A percentile compares a stretch with the other conserved stretches of the same genome.
Conservation (phyloP, 78 protist species). For the Emiliania huxleyi region DNA sequence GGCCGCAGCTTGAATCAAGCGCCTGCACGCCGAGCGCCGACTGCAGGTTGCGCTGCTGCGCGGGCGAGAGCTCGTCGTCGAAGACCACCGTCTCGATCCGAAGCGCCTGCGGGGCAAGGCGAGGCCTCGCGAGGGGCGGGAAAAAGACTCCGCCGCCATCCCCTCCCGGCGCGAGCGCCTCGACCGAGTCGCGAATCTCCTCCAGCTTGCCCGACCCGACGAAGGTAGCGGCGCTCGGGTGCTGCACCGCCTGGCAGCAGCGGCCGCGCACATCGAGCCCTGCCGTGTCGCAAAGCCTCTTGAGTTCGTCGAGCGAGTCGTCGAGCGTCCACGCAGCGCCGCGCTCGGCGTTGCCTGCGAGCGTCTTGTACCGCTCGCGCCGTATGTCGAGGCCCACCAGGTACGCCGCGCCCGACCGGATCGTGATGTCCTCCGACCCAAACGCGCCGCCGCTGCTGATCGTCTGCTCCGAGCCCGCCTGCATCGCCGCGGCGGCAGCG, state of each 20-base stretch:
- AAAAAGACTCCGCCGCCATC: too few relatives aligned
- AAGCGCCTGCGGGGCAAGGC: too few relatives aligned
- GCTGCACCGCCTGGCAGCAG: background rate
- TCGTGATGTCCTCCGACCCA: background rate
- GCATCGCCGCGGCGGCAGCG: too few relatives aligned
- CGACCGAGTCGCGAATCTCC: background rate
- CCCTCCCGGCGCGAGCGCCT: too few relatives aligned
- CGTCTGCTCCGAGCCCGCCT: background rate
- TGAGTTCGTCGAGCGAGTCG: slow-evolving; percentile 37
- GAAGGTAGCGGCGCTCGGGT: slow-evolving; percentile 35
- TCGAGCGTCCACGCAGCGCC: background rate
- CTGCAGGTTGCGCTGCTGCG: slow-evolving; percentile 32
- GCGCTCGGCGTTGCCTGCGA: background rate
- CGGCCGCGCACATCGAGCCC: background rate
- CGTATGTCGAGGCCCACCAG: background rate
- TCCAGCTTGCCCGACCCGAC: slow-evolving; percentile 33
- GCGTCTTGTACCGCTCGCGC: slow-evolving; percentile 31
- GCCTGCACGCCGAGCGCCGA: background rate
- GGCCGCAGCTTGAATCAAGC: too few relatives aligned
- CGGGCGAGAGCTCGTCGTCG: slow-evolving; percentile 45
- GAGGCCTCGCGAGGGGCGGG: too few relatives aligned
- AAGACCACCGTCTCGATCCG: background rate
- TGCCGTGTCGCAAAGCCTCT: slow-evolving; percentile 39
- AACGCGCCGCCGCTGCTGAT: background rate
- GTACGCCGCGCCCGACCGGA: too few relatives aligned